Percentiles rank a stretch among this genome's conserved stretches.
Conservation (phyloP, 2,329 filamentous ascomycete species). For the Metarhizium robertsii region DNA sequence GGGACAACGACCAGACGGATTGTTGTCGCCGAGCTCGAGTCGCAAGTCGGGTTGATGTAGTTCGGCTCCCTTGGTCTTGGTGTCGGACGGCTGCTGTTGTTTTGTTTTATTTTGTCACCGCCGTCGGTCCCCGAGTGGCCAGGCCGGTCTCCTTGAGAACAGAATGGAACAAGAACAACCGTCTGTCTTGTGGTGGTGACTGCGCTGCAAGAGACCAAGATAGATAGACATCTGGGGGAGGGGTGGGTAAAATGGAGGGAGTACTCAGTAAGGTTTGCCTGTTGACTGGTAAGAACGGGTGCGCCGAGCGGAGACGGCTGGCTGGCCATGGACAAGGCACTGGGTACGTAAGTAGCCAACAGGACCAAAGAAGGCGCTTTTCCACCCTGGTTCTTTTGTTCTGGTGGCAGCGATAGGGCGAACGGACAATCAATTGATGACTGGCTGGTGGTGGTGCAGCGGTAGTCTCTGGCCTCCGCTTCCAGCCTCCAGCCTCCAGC, state of each 20-base stretch:
- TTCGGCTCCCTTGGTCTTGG: neutral
- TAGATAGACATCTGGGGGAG: neutral
- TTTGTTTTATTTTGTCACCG: neutral
- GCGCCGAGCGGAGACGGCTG: no score
- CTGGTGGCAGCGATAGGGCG: neutral
- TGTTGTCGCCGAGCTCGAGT: neutral
- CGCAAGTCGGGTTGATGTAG: neutral
- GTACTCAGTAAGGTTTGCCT: neutral
- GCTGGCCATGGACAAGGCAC: no score
- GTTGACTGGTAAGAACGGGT: neutral
- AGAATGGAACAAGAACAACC: neutral
- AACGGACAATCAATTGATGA: neutral
- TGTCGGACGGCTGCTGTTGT: neutral
- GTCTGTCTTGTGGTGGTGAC: neutral
- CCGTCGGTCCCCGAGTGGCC: neutral
- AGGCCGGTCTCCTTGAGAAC: neutral
- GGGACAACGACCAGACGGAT: neutral
- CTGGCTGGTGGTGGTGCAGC: no score
- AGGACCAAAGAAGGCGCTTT: neutral
- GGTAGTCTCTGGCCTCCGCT: no score
- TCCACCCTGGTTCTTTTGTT: slow-evolving; percentile 3
- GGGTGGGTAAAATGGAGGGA: slow-evolving; percentile 1
- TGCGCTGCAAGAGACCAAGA: neutral
- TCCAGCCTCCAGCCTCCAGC: no score
- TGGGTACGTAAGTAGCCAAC: neutral